Conservation (phyloP, 2,329 filamentous ascomycete genomes). For the Cytospora leucostoma region DNA sequence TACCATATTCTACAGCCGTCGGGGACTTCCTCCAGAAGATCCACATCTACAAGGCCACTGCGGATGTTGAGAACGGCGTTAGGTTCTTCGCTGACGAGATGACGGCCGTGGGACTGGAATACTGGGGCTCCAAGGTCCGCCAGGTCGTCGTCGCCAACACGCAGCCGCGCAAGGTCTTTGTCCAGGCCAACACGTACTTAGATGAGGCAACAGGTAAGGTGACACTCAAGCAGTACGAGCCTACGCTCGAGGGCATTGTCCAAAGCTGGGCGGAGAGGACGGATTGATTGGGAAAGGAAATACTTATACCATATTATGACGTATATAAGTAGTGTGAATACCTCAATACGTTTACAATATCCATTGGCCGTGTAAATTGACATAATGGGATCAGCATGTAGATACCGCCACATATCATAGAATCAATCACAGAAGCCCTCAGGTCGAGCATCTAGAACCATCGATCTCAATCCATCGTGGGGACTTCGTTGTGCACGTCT, state of each 20-base stretch:
- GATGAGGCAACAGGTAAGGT: constrained; percentile 70
- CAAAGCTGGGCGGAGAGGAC: constrained; percentile 73
- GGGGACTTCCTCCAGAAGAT: constrained; percentile 87
- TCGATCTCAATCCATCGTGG: neutral
- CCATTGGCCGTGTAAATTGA: neutral
- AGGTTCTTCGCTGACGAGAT: constrained; percentile 76
- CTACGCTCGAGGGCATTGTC: constrained; percentile 77
- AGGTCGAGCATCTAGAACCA: neutral
- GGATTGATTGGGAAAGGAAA: constrained; percentile 31
- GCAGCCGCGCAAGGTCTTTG: constrained; percentile 86
- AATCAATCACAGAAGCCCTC: neutral
- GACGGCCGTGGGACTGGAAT: constrained; percentile 77
- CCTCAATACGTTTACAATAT: neutral
- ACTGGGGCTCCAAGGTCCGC: constrained; percentile 80
- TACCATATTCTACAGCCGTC: constrained; percentile 56
- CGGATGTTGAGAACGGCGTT: constrained; percentile 76
- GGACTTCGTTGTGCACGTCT: neutral
- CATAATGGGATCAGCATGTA: neutral
- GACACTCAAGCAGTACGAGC: constrained; percentile 81
- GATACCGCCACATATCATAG: neutral
- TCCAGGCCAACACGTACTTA: constrained; percentile 86
- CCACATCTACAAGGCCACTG: constrained; percentile 89
- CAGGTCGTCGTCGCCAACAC: constrained; percentile 75
- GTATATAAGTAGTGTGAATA: neutral
- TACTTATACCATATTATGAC: neutral